Base-by-base conservation (phyloP, 1,284 basidiomycete species). In the Leccinum pallidistipes region DNA sequence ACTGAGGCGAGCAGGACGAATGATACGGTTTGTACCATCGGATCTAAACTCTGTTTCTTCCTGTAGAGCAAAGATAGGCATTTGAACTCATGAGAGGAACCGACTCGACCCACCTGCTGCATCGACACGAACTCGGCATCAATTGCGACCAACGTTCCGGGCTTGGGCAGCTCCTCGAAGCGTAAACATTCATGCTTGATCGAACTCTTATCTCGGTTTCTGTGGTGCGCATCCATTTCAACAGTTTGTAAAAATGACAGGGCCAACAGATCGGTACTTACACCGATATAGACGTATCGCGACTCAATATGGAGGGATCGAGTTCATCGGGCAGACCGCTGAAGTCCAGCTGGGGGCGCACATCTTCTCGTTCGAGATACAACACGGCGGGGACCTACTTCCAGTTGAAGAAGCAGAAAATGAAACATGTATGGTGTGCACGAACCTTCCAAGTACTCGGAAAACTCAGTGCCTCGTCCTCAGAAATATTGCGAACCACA, bases 91-190 rank as follows among this genome's bases (percentile, higher is more conserved):
- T 36, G 40, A 47, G 34, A 27, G 9, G 1, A 32, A 21, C 43
- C 12, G 31, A 21, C 14, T 62, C 7, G 56, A 29, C 51, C 57
- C 64, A 90, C 91, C 79, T 95, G 91, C 74, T 98, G 95, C 81
- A 99, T 90, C 16, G 91, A 91, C 7, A 99, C 96, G 73, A 99
- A 99, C 74, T 99, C 97, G 2, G 97, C 95, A 72, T 99, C 97
- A 65, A 99, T 98, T 2, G 96, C 88, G 21, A 99, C 88, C 52
- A 97, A 78, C 3, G 91, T 96, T 3, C 95, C 97, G 10, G 89
- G 88, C 60, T 76, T 84, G 0, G 96, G 97, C 18, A 97, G 76
- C 75, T 98, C 97, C n/a, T 89, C 85, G 16, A 79, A 77, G 2
- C 78, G 75, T 31, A 98, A 78, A 40, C 85, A 80, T 64, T 90